A percentile compares a stretch with the other conserved stretches of the same genome.
Conservation (phyloP, 495 filamentous ascomycete species). For the Aspergillus steynii region DNA sequence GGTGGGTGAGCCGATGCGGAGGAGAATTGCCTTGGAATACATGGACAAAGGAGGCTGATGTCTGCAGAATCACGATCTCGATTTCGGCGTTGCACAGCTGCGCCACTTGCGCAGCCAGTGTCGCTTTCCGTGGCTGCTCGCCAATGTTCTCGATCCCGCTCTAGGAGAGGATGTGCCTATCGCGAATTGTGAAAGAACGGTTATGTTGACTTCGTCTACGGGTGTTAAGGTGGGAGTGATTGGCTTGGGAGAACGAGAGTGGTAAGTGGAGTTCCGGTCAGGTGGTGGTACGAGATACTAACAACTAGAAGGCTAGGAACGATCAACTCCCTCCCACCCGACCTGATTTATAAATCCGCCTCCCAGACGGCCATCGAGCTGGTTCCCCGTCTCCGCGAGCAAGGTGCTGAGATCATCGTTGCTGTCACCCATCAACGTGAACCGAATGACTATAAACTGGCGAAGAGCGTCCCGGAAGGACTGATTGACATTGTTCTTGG, state of each 20-base stretch:
- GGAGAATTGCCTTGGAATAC: not conserved
- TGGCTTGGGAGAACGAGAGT: slow-evolving; percentile 76
- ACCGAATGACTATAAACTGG: slow-evolving; percentile 82
- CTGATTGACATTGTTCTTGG: slow-evolving; percentile 82
- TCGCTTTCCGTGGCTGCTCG: slow-evolving; percentile 85
- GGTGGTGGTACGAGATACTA: not conserved
- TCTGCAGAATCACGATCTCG: slow-evolving; percentile 80
- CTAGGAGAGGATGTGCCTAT: slow-evolving; percentile 68
- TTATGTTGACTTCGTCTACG: slow-evolving; percentile 75
- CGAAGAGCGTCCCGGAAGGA: slow-evolving; percentile 62
- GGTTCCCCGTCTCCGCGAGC: slow-evolving; percentile 64
- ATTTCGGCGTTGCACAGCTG: slow-evolving; percentile 86
- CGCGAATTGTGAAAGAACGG: slow-evolving; percentile 65
- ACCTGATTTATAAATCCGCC: slow-evolving; percentile 78
- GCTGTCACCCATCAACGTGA: slow-evolving; percentile 83
- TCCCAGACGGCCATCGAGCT: slow-evolving; percentile 68
- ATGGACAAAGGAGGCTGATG: slow-evolving; percentile 13
- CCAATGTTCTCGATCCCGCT: slow-evolving; percentile 80
- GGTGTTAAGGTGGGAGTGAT: slow-evolving; percentile 84
- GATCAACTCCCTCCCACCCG: slow-evolving; percentile 79
- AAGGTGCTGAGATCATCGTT: slow-evolving; percentile 80
- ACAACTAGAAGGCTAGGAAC: slow-evolving; percentile 67
- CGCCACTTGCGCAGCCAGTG: slow-evolving; percentile 70
- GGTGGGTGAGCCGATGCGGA: slow-evolving; percentile 49
- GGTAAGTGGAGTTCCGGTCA: slow-evolving; percentile 33